Conservation (phyloP, 2,329 filamentous ascomycete species). For the Xylaria sp. region DNA sequence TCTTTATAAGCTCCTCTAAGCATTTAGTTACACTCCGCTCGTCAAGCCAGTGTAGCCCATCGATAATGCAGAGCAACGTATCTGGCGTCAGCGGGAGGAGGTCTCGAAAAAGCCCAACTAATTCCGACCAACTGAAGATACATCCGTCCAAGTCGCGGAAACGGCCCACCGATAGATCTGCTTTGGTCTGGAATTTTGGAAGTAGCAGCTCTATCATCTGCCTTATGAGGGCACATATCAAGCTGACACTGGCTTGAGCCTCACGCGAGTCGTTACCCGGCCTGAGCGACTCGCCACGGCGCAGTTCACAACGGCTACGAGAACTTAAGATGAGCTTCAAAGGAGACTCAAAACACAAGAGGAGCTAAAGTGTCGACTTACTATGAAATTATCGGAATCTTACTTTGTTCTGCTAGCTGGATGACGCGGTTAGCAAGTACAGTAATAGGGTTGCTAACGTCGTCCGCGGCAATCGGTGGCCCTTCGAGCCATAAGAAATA, state of each 20-base stretch:
- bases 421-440: slow-evolving; percentile 17
- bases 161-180: slow-evolving; percentile 8
- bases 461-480: slow-evolving; percentile 7
- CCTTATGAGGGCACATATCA: slow-evolving; percentile 19
- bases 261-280: slow-evolving; percentile 18
- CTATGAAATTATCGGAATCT: slow-evolving; percentile 22
- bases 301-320: slow-evolving; percentile 21
- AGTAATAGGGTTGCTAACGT: slow-evolving; percentile 15
- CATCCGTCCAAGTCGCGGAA: slow-evolving; percentile 18
- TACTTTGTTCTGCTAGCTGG: slow-evolving; percentile 15
- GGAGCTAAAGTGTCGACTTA: slow-evolving; percentile 9
- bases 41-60: slow-evolving; percentile 25
- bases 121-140: slow-evolving; percentile 21
- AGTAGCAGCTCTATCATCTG: slow-evolving; percentile 22
- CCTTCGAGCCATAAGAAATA: slow-evolving; percentile 24
- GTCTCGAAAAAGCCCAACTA: slow-evolving; percentile 15
- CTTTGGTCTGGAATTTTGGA: slow-evolving; percentile 5
- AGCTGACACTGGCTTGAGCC: slow-evolving; percentile 12
- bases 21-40: slow-evolving; percentile 12
- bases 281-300: slow-evolving; percentile 15
- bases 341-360: background rate
- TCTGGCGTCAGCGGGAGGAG: slow-evolving; percentile 22
- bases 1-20: slow-evolving; percentile 20
- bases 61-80: slow-evolving; percentile 19
- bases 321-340: background rate